Base-by-base conservation (phyloP, 2,329 filamentous ascomycete genomes). In the Pyrenochaeta sp. region DNA sequence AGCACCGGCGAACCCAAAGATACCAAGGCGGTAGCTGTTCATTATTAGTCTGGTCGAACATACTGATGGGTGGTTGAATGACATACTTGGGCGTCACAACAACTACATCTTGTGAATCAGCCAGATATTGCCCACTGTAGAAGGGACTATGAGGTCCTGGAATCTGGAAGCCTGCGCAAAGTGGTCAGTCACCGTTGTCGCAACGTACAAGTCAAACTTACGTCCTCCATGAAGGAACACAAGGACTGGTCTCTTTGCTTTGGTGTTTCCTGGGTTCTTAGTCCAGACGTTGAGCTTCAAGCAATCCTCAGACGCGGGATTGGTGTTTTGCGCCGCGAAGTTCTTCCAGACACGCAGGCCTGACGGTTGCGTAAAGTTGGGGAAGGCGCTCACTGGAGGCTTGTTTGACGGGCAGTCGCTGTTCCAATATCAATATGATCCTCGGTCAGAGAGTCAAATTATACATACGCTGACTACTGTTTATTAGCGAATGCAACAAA, bases 1-100 rank as follows among this genome's bases (percentile, higher is more conserved):
- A 45, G 72, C 69, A 45, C 72, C 72, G 2, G 76, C 67, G 45
- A 77, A 78, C 12, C 75, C 75, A 36, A 78, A 73, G 45, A 78
- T 71, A 36, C 75, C 73, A 10, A 77, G 51, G 21, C 76, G 72
- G 48, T 77, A 78, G 47, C 63, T 69, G 33, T 9, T 14, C 21
- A 12, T 14, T 12, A 18, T 39, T 27, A 39, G 36, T 23, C 20
- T 14, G 21, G 36, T 39, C 3, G 14, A 12, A 21, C 3, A 11
- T 3, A 27, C 9, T 3, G 18, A 12, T 14, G 36, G 21, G 36
- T 39, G 18, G 11, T 39, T 20, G 6, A 23, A 12, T 20, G 23
- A 20, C 46, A 20, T 56, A 66, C 64, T 71, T 73, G 18, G 56
- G 36, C 2, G 64, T 71, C n/a, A 73, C 67, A 7, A 71, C 68